These are phyloP conservation scores for Mycena chlorophos DNA, from an alignment of 768 basidiomycete genomes.

Conservation along the genomic window DNA sequence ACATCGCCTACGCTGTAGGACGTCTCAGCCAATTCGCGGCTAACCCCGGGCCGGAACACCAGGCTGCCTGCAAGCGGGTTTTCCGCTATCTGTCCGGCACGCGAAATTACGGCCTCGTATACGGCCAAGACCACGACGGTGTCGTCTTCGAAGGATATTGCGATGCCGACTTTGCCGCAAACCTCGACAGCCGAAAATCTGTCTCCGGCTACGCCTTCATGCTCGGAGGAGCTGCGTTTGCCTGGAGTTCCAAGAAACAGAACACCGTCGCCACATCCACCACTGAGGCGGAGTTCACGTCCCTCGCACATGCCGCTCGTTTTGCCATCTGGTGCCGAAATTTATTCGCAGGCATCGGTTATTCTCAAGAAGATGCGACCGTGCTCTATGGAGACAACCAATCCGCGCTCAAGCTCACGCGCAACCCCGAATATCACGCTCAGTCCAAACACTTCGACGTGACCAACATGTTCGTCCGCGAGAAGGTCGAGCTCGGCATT, in stretches of 20 bases:
- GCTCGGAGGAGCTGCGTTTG: neutral
- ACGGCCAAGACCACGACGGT: no score
- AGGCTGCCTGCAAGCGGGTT: no score
- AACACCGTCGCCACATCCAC: neutral
- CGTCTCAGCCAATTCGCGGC: no score
- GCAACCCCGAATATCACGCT: slow-evolving; percentile 28
- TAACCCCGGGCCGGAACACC: no score
- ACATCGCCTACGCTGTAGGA: no score
- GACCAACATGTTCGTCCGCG: slow-evolving; percentile 29
- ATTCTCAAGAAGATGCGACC: neutral
- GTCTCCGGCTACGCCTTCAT: neutral
- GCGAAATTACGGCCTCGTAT: no score
- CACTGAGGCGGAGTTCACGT: neutral
- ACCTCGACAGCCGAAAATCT: neutral
- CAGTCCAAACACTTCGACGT: slow-evolving; percentile 36
- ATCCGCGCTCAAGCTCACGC: slow-evolving; percentile 24
- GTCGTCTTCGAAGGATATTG: no score
- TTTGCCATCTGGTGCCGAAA: neutral
- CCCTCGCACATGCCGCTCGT: neutral
- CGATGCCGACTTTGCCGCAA: neutral
- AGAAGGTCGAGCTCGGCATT: slow-evolving; percentile 16
- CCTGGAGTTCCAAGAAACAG: neutral
- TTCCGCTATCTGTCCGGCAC: no score
- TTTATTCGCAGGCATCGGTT: neutral
- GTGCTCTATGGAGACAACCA: slow-evolving; percentile 30